Evolutionary conservation across 1,139 yeast species (phyloP).

Genomic region (Taphrina wiesneri): DNA sequence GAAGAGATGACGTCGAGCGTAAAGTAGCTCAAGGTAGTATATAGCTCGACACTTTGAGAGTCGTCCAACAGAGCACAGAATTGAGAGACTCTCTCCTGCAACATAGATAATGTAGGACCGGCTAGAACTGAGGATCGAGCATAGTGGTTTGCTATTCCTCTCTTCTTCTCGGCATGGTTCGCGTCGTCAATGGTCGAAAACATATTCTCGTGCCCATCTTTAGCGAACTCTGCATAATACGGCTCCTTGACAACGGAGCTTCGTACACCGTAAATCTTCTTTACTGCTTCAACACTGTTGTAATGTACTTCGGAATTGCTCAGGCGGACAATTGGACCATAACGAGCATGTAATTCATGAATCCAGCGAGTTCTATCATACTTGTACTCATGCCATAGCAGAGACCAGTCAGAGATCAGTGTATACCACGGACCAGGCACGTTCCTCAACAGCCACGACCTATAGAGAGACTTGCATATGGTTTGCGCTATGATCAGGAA

Average conservation of each 20-base stretch:
- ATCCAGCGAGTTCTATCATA: conserved; percentile 42
- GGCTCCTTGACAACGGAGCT: conserved; percentile 60
- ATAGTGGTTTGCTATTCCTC: conserved; percentile 41
- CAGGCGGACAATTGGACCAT: conserved; percentile 63
- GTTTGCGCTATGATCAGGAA: not conserved
- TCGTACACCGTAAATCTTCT: conserved; percentile 54
- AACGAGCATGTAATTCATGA: conserved; percentile 55
- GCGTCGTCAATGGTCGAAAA: conserved; percentile 58
- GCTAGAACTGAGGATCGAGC: conserved; percentile 40
- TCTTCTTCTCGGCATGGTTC: conserved; percentile 52
- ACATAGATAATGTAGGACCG: not conserved
- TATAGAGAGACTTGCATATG: not conserved
- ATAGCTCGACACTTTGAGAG: conserved; percentile 55
- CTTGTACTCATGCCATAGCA: conserved; percentile 1
- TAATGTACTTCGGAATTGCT: conserved; percentile 66
- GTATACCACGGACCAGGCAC: conserved; percentile 6
- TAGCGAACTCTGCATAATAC: conserved; percentile 64
- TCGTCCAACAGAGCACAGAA: conserved; percentile 44
- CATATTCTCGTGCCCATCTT: conserved; percentile 60
- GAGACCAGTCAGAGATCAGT: not conserved
- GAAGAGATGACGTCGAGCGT: conserved; percentile 71
- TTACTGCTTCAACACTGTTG: conserved; percentile 55
- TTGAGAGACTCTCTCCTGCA: conserved; percentile 41
- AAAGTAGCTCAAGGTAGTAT: conserved; percentile 63
- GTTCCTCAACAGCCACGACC: not conserved